A percentile compares a stretch with the other conserved stretches of the same genome.
Conservation (phyloP, 1,284 basidiomycete species). For the Irpex lacteus region DNA sequence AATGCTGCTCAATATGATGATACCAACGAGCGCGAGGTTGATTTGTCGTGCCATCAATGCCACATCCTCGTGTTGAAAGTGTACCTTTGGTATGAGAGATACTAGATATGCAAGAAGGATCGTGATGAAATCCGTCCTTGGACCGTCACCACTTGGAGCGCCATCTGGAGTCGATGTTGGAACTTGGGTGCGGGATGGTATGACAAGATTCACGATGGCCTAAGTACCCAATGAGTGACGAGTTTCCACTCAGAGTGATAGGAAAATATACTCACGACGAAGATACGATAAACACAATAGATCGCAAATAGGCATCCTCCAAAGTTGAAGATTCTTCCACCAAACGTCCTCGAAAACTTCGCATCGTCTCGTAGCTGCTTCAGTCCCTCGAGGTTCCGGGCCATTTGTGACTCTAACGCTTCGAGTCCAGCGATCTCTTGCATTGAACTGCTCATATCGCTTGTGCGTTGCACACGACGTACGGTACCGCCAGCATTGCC, state of each 20-base stretch:
- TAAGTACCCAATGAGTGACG: not conserved
- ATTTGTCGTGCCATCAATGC: slow-evolving; percentile 59
- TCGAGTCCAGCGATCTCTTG: slow-evolving; percentile 64
- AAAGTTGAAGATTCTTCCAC: slow-evolving; percentile 48
- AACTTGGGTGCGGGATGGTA: slow-evolving; percentile 37
- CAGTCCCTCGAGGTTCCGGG: slow-evolving; percentile 49
- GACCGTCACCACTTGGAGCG: slow-evolving; percentile 10
- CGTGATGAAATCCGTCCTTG: slow-evolving; percentile 56
- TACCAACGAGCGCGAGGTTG: slow-evolving; percentile 66
- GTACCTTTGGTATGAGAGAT: slow-evolving; percentile 41
- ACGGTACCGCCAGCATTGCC: slow-evolving; percentile 22
- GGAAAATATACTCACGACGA: slow-evolving; percentile 49
- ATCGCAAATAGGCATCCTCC: slow-evolving; percentile 55
- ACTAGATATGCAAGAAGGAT: slow-evolving; percentile 51
- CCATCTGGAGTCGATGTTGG: slow-evolving; percentile 5
- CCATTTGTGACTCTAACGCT: slow-evolving; percentile 70
- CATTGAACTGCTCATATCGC: slow-evolving; percentile 32
- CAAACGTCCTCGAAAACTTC: slow-evolving; percentile 51
- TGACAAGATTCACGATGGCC: slow-evolving; percentile 41
- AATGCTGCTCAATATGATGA: slow-evolving; percentile 70
- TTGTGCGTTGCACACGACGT: slow-evolving; percentile 21
- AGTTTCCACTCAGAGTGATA: not conserved
- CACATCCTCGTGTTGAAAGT: slow-evolving; percentile 38
- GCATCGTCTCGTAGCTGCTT: slow-evolving; percentile 46
- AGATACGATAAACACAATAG: slow-evolving; percentile 65